Evolutionary conservation across 192 early-diverging fungal genomes (phyloP), one percentile per base, ranked within the genome.

Genomic region (Coemansia sp.): DNA sequence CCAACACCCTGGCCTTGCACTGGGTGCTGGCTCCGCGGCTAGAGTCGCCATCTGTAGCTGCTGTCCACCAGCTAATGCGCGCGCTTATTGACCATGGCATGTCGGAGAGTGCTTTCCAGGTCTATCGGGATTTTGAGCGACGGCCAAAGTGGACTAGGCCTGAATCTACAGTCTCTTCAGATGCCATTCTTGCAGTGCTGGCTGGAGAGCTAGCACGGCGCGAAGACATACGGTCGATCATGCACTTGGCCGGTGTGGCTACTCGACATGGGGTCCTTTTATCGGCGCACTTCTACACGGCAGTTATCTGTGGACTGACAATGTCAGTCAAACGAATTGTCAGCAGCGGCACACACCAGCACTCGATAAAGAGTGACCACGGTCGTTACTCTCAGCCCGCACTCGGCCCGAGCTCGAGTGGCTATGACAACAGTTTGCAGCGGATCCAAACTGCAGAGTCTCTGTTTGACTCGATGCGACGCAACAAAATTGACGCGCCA

Each of bases 301-400:
- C 73, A 0, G 53, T 76, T 26, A 58, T 76, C n/a, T 46, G 62
- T 41, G 67, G 67, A 6, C 63, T 76, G 17, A 37, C 42, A 26
- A 4, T 50, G 46, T 24, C 46, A 7, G 27, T 50, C 22, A 55
- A 55, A 18, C 17, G 22, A 29, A 7, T 38, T 11, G 56, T 17
- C 33, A 39, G 19, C 18, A 15, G 36, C 17, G 37, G 33, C 17
- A 33, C 53, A 15, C 27, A n/a, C 46, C 46, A 12, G 46, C 27
- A 50, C 26, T 50, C 46, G 46, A n/a, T 22, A 29, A 55, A 55
- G 29, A 27, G 32, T 6, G 53, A 18, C 17, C 53, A 55, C 8
- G 32, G 46, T 27, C 46, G 46, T 6, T 50, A 15, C 8, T 50
- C 24, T 17, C 37, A 27, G 43, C 42, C 27, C n/a, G 43, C 21